phyloP scores from a whole-genome alignment of 2,329 filamentous ascomycete species.

The Colletotrichum tabaci region DNA sequence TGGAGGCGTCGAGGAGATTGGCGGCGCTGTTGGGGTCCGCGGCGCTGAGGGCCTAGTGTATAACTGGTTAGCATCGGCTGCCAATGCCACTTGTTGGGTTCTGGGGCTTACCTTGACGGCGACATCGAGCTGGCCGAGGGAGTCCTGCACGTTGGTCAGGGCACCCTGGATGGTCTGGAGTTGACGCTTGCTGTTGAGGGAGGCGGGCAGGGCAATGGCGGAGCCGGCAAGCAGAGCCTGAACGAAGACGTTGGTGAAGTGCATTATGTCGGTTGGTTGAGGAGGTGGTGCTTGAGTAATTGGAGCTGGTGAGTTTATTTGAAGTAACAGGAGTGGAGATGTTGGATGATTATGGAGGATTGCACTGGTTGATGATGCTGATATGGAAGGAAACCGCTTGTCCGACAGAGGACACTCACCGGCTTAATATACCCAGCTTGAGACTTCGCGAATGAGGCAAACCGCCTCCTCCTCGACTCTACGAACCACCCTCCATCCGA shows the following conservation, averaged over 20 bases:
- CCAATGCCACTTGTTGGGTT: rapidly evolving
- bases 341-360: background rate
- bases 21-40: constrained; percentile 64
- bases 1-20: constrained; percentile 49
- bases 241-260: constrained; percentile 57
- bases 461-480: background rate
- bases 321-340: background rate
- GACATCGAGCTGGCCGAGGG: constrained; percentile 68
- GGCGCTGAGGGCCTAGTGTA: constrained; percentile 52
- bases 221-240: constrained; percentile 67
- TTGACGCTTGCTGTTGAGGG: constrained; percentile 53
- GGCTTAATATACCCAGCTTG: constrained; percentile 30
- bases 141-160: constrained; percentile 70
- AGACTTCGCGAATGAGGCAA: constrained; percentile 1
- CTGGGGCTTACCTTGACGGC: constrained; percentile 36
- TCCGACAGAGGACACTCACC: background rate
- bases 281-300: constrained; percentile 5
- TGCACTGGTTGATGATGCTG: constrained; percentile 19
- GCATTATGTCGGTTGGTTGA: constrained; percentile 41
- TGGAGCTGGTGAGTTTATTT: background rate
- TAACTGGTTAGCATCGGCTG: background rate
- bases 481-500: constrained; percentile 35
- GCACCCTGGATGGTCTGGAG: constrained; percentile 70
- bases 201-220: constrained; percentile 57
- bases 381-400: background rate